Base-by-base conservation (phyloP, 306 rosid genomes). In the Argentina anserina region DNA sequence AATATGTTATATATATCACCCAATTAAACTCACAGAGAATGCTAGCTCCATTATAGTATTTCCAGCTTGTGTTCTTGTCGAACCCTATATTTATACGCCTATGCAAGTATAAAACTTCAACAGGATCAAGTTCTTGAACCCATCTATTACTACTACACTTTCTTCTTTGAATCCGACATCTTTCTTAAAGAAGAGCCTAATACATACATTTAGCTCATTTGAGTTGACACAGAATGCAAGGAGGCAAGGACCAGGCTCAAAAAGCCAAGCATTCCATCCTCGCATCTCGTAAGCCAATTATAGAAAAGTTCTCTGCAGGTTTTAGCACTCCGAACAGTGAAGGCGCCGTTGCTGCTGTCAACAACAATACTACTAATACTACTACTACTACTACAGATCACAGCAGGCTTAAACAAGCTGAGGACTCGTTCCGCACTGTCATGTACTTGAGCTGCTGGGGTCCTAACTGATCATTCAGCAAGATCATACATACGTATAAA, bases 391-490 rank as follows among this genome's bases (percentile, higher is more conserved):
- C 67, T 14, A 33, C 63, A 34, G 17, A 45, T 52, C 49, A 53
- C 25, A 9, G 23, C 36, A 75, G 49, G 78, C 36, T 67, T 20
- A 82, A 79, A 36, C 75, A 77, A 23, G 81, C 88, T 29, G 97
- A 92, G 83, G 97, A 90, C 26, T 85, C 96, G 59, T 85, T 92
- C 2, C 88, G 96, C 69, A 88, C 82, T 1, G 89, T 92, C 50
- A 86, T 92, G 96, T 92, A 86, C 79, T 81, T 90, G 76, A 92
- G 97, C 66, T 79, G 79, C 10, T 91, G 97, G 97, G 97, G 92
- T 65, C 97, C 92, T 73, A 79, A 15, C 50, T 29, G 67, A 65
- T 21, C 52, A 69, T 64, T 34, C n/a, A 50, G 18, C n/a, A 29
- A 33, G 5, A 7, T 31, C 40, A 56, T 28, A 14, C 37, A 26